phyloP scores from a whole-genome alignment of 1,139 yeast species.

The Pichia sp. region DNA sequence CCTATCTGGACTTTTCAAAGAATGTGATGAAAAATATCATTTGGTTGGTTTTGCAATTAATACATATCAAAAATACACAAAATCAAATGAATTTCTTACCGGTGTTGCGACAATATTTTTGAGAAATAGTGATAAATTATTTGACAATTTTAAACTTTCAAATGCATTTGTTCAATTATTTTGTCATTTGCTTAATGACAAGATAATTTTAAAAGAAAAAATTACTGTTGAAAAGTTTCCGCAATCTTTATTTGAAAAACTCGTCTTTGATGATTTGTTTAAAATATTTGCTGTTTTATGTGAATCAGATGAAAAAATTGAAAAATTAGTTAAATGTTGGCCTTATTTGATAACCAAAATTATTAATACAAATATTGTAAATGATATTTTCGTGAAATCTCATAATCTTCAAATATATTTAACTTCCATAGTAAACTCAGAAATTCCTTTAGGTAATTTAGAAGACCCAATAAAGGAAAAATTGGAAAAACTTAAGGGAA shows the following conservation, averaged over 20 bases:
- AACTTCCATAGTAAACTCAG: conserved; percentile 15
- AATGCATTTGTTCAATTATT: conserved; percentile 6
- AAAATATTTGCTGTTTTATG: conserved; percentile 18
- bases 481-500: neutral
- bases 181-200: conserved; percentile 7
- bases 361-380: conserved; percentile 17
- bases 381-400: conserved; percentile 1
- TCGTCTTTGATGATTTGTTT: conserved; percentile 20
- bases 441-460: conserved; percentile 13
- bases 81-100: conserved; percentile 20
- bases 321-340: conserved; percentile 19
- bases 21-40: conserved; percentile 17
- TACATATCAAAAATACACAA: conserved; percentile 14
- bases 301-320: conserved; percentile 9
- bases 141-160: conserved; percentile 1
- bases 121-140: conserved; percentile 12
- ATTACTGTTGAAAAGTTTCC: conserved; percentile 12
- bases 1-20: conserved; percentile 14
- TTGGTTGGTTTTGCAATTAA: conserved; percentile 19
- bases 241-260: conserved; percentile 8
- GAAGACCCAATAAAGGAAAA: conserved; percentile 1
- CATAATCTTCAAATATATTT: neutral
- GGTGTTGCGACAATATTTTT: conserved; percentile 21
- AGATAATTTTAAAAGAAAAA: conserved; percentile 5
- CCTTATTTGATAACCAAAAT: conserved; percentile 21